Conservation (phyloP, 768 basidiomycete species). For the Boletellus sp. region DNA sequence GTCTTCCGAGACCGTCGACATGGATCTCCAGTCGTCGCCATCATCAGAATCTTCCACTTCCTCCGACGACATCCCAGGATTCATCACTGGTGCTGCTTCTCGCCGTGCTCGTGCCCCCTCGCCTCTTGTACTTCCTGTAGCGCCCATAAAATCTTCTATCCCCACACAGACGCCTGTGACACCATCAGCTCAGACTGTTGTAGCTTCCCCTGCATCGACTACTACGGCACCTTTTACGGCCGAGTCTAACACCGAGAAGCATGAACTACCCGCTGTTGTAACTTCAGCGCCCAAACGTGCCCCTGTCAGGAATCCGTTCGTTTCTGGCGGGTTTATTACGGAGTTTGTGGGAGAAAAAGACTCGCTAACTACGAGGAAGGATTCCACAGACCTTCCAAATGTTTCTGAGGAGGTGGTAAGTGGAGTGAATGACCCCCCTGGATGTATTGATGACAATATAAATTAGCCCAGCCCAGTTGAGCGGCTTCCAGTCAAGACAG, state of each 20-base stretch:
- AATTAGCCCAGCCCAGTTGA: conserved; percentile 18
- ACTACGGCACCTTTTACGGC: conserved; percentile 4
- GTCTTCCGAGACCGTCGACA: conserved; percentile 33
- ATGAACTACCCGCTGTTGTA: conserved; percentile 1
- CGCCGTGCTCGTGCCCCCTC: conserved; percentile 24
- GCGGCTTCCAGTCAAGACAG: conserved; percentile 17
- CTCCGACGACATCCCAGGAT: conserved; percentile 31
- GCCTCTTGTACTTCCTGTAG: conserved; percentile 23
- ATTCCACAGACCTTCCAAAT: conserved; percentile 15
- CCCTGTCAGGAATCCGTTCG: conserved; percentile 40
- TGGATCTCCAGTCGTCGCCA: conserved; percentile 34
- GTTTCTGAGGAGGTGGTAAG: conserved; percentile 17
- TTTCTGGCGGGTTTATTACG: conserved; percentile 48
- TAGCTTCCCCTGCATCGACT: conserved; percentile 19
- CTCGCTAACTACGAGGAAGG: conserved; percentile 20
- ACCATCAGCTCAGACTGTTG: conserved; percentile 11
- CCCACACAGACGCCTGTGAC: conserved; percentile 14
- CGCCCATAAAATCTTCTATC: conserved; percentile 6
- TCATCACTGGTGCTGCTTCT: conserved; percentile 30
- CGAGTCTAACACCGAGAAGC: conserved; percentile 12
- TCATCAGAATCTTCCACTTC: conserved; percentile 24
- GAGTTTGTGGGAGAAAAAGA: conserved; percentile 37
- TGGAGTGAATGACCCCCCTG: background rate
- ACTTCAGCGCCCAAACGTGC: conserved; percentile 14
- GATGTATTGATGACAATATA: background rate